These are phyloP conservation scores for Cicer chorassanicum DNA, from an alignment of 306 rosid species.

Conservation along the genomic window DNA sequence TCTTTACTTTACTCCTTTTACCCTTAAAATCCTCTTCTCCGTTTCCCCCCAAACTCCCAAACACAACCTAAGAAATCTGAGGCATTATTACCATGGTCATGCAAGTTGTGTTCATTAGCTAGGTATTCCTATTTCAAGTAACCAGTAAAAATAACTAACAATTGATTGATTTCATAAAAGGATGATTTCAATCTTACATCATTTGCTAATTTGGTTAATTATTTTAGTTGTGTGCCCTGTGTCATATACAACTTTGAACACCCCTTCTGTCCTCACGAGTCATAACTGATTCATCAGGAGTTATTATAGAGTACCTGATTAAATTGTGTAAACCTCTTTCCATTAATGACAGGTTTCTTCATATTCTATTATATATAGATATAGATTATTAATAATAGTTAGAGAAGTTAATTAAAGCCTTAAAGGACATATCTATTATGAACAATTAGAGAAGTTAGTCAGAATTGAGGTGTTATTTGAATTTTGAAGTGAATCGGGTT, in stretches of 20 bases:
- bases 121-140: neutral
- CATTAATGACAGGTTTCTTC: conserved; percentile 28
- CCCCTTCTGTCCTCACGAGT: neutral
- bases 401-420: neutral
- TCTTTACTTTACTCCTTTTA: too few relatives aligned
- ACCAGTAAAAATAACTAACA: conserved; percentile 17
- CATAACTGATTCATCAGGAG: conserved; percentile 25
- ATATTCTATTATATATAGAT: conserved; percentile 21
- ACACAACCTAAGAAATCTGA: neutral
- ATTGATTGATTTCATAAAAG: conserved; percentile 6
- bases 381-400: neutral
- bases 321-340: conserved; percentile 24
- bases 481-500: neutral
- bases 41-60: too few relatives aligned
- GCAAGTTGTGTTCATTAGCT: neutral
- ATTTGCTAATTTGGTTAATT: conserved; percentile 9
- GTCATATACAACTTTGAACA: conserved; percentile 18
- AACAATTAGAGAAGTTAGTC: conserved; percentile 1
- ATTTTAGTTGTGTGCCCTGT: conserved; percentile 7
- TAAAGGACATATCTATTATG: neutral
- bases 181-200: conserved; percentile 1
- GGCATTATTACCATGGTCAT: neutral
- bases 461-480: neutral
- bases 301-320: conserved; percentile 36
- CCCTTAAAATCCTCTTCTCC: too few relatives aligned